Evolutionary conservation across 163 green algal genomes (phyloP).

Genomic region (Coccomyxa subellipsoidea): DNA sequence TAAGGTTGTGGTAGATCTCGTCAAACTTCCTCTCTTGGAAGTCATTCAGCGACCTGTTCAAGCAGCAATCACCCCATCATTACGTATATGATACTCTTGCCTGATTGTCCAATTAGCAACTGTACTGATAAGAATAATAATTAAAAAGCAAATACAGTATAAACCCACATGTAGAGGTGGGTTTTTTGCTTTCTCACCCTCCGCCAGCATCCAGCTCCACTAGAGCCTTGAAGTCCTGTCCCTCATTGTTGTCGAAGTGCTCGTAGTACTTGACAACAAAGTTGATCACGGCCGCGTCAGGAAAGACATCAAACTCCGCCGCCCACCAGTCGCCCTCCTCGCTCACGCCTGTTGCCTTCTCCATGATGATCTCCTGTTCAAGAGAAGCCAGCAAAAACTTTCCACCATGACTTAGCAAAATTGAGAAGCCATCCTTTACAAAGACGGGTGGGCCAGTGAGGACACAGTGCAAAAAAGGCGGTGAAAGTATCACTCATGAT

Average conservation of each 20-base stretch:
- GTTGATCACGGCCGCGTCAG: slow-evolving; percentile 56
- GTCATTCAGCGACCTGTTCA: background rate
- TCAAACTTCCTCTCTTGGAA: background rate
- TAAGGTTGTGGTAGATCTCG: background rate
- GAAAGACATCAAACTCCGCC: slow-evolving; percentile 28
- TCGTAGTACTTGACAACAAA: slow-evolving; percentile 66
- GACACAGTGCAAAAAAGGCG: too few relatives aligned
- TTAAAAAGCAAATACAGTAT: too few relatives aligned
- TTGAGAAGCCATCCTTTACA: background rate
- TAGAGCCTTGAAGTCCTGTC: slow-evolving; percentile 38
- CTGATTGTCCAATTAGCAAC: too few relatives aligned
- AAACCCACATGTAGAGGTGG: too few relatives aligned
- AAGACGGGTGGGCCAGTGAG: too few relatives aligned
- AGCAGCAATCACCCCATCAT: too few relatives aligned
- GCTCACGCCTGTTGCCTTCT: background rate
- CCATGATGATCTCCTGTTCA: background rate
- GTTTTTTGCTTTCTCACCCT: too few relatives aligned
- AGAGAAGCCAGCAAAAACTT: background rate
- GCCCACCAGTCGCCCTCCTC: slow-evolving; percentile 38
- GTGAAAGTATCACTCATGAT: too few relatives aligned
- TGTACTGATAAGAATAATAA: too few relatives aligned
- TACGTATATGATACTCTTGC: too few relatives aligned
- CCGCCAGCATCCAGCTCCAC: background rate
- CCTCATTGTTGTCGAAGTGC: slow-evolving; percentile 70
- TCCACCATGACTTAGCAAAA: background rate